Conservation (phyloP, 139 green algal genomes). For the Chlorella sp. region DNA sequence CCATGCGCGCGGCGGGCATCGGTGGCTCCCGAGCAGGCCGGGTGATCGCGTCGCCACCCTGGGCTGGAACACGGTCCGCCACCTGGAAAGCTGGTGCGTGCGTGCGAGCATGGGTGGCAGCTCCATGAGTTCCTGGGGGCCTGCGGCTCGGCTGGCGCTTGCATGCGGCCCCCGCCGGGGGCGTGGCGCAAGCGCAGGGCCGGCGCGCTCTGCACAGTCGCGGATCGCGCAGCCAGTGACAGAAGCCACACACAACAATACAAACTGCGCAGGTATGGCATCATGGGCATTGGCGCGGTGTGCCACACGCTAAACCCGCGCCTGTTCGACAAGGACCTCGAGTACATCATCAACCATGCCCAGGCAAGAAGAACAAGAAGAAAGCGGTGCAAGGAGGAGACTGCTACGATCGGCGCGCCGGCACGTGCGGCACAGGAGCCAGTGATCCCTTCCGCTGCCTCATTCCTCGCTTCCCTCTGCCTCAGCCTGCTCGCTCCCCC, state of each 20-base stretch:
- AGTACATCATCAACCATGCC: slow-evolving; percentile 61
- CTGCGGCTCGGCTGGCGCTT: neutral
- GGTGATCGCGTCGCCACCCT: slow-evolving; percentile 74
- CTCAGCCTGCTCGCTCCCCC: too few species aligned
- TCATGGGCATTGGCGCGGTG: slow-evolving; percentile 66
- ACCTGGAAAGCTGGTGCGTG: slow-evolving; percentile 70
- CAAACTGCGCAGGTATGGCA: slow-evolving; percentile 59
- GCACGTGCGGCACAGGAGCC: too few species aligned
- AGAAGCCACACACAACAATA: neutral
- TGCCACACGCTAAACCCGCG: slow-evolving; percentile 75
- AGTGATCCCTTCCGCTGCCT: too few species aligned
- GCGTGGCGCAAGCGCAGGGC: neutral
- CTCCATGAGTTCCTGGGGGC: neutral
- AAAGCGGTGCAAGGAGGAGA: too few species aligned
- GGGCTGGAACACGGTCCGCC: slow-evolving; percentile 77
- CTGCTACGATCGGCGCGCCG: too few species aligned
- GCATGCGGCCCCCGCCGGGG: neutral
- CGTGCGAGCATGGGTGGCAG: too few species aligned
- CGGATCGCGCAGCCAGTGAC: too few species aligned
- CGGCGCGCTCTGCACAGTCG: slow-evolving; percentile 14
- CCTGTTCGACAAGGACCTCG: slow-evolving; percentile 57
- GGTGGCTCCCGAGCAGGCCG: neutral
- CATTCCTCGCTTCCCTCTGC: too few species aligned
- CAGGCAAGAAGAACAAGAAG: slow-evolving; percentile 5
- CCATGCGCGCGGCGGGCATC: neutral